Base-by-base conservation (phyloP, 106 monocot genomes). In the Xerophyta viscosa region DNA sequence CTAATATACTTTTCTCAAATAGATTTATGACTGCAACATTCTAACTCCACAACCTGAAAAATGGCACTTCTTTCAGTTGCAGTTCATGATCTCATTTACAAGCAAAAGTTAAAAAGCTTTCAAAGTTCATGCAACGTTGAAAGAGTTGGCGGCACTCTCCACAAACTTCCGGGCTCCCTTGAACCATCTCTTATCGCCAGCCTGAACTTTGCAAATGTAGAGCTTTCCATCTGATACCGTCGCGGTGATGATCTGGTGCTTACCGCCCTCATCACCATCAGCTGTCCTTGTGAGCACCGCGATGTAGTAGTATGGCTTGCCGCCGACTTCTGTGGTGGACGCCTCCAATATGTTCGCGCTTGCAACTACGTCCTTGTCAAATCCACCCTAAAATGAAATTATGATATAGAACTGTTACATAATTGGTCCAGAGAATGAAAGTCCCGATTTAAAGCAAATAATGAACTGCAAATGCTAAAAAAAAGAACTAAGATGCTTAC, bases 121-220 rank as follows among this genome's bases (percentile, higher is more conserved):
- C n/a, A n/a, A n/a, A n/a, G n/a, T 29, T 63, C 54, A 86, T 8
- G 81, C 94, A 58, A 96, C 70, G 41, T 68, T 85, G 88, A 96
- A 96, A 50, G 94, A 96, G 39, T 25, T 73, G 31, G 76, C 45
- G 0, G 94, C 24, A 67, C 56, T 85, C 70, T 96, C 94, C 24
- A 88, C 88, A 46, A 59, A 88, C 78, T 82, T 96, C 81, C 70
- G 88, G 0, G 94, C 81, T 20, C 94, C 94, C 78, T 96, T 96
- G 76, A 96, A 96, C 94, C 94, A 96, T 65, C 94, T 88, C 88
- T 96, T 96, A 75, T 96, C 94, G 0, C 94, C 94, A 8, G 94
- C 94, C 44, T 96, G 94, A 3, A 73, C 94, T 66, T 96, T 96
- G 81, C 94, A 96, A 52, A 96, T 84, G 73, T 96, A 96, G 27